phyloP scores from a whole-genome alignment of 192 early-diverging fungal species.

The Backusella westeae region DNA sequence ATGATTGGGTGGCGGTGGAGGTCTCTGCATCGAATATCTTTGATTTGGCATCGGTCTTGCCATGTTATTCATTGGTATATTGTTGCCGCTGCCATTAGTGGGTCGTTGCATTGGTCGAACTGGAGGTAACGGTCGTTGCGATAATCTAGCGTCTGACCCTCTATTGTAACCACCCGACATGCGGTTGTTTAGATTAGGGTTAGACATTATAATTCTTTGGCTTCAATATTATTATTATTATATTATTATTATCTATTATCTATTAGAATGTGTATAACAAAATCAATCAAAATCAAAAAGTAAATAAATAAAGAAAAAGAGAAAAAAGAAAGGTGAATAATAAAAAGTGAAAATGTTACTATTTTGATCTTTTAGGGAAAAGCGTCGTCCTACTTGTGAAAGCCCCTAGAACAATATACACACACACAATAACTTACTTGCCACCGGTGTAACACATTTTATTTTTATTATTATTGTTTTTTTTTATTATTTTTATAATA shows the following conservation, averaged over 20 bases:
- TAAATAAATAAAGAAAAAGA: neutral
- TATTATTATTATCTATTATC: neutral
- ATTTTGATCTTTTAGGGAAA: slow-evolving; percentile 18
- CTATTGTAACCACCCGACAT: slow-evolving; percentile 4
- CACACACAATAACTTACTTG: slow-evolving; percentile 5
- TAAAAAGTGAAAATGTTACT: slow-evolving; percentile 1
- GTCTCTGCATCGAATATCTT: slow-evolving; percentile 1
- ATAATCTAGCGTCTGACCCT: slow-evolving; percentile 3
- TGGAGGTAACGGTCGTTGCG: neutral
- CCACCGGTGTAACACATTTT: slow-evolving; percentile 26
- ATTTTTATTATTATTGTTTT: neutral
- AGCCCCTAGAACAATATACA: neutral
- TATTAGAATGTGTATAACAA: neutral
- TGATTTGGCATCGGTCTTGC: neutral
- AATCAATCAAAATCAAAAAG: neutral
- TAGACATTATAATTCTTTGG: neutral
- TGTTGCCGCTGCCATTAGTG: neutral
- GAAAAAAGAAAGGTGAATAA: neutral
- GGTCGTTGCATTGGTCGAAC: neutral
- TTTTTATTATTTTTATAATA: slow-evolving; percentile 21
- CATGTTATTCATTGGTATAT: slow-evolving; percentile 2
- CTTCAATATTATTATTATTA: neutral
- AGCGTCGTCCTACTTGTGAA: slow-evolving; percentile 7
- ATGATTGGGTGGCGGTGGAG: neutral
- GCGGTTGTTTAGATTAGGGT: neutral